A percentile compares a stretch with the other conserved stretches of the same genome.
Conservation (phyloP, 2,329 filamentous ascomycete genomes). For the Colletotrichum sp. region DNA sequence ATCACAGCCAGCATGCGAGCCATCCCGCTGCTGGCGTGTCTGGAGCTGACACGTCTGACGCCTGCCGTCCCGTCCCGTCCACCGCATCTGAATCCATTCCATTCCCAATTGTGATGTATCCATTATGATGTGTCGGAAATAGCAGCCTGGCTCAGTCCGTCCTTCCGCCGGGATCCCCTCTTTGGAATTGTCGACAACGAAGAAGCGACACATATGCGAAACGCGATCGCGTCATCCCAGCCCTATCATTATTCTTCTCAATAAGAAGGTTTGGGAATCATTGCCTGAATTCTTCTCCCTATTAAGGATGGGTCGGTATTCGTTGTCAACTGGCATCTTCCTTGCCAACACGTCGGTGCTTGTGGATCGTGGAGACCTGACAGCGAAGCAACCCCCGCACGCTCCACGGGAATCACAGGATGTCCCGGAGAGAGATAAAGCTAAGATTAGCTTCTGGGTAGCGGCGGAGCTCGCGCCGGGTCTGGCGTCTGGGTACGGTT, state of each 20-base stretch:
- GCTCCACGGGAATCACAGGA: not conserved
- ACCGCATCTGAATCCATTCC: not conserved
- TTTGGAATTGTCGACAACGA: not conserved
- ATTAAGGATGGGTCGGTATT: not conserved
- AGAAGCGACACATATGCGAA: not conserved
- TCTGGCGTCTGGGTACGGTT: not conserved
- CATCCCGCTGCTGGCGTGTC: not conserved
- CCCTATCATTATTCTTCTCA: not conserved
- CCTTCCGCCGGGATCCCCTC: not conserved
- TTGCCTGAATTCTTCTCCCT: not conserved
- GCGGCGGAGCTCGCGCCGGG: not conserved
- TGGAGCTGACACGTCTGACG: not conserved
- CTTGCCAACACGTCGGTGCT: not conserved
- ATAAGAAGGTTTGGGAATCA: rapidly evolving
- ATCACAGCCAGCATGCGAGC: not conserved
- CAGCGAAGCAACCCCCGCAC: not conserved
- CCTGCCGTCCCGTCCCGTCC: not conserved
- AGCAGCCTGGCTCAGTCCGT: not conserved
- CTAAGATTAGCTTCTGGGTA: not conserved
- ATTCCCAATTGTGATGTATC: not conserved
- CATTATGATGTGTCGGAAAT: not conserved
- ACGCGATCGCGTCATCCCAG: not conserved
- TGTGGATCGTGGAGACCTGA: not conserved
- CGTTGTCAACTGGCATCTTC: not conserved
- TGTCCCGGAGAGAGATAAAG: not conserved